Evolutionary conservation across 257 asterid genomes (phyloP), one percentile per base, ranked within the genome.

Genomic region (Voacanga thouarsii): DNA sequence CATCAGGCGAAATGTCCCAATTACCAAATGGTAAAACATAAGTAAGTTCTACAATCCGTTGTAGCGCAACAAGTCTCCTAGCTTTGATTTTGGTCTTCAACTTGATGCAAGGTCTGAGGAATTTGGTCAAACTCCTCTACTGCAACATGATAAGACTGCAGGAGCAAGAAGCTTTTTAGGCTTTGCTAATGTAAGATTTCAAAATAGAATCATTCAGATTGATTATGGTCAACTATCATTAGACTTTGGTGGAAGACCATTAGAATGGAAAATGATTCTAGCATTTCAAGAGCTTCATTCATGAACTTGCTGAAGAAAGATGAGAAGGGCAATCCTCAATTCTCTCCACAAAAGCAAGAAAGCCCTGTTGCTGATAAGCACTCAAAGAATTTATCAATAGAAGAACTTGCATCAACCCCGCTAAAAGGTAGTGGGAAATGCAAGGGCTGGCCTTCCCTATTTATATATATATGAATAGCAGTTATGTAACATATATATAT

Each of bases 61-160:
- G 50, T 87, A 82, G 83, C 81, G 88, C 7, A 82, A 80, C 55
- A 92, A 88, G 83, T 89, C 84, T 6, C 96, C 97, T 9, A 90
- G 95, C 81, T 91, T 90, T 21, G 92, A 90, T 30, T 91, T 91
- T 73, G 93, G 94, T 33, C 47, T 88, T 26, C 80, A 85, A 3
- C 75, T 86, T 8, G 81, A 78, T 67, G 74, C 84, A 63, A 85
- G 82, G 82, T 79, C 87, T 0, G 86, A 78, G 39, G 95, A 89
- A 70, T 92, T 95, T 1, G 97, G 87, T 77, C 91, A 88, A 82
- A 92, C 96, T 30, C 97, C 96, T 11, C 80, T 90, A 4, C 81
- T 92, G 19, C 87, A 78, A 71, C 89, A 82, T 28, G 93, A 88
- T 70, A 90, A 68, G 79, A 72, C 90, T 26, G 82, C 86, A 18